Percentiles rank a stretch among this genome's conserved stretches.
Evolutionary conservation across 2,329 filamentous ascomycete species (phyloP).

Genomic region (Acephala macrosclerotiorum): DNA sequence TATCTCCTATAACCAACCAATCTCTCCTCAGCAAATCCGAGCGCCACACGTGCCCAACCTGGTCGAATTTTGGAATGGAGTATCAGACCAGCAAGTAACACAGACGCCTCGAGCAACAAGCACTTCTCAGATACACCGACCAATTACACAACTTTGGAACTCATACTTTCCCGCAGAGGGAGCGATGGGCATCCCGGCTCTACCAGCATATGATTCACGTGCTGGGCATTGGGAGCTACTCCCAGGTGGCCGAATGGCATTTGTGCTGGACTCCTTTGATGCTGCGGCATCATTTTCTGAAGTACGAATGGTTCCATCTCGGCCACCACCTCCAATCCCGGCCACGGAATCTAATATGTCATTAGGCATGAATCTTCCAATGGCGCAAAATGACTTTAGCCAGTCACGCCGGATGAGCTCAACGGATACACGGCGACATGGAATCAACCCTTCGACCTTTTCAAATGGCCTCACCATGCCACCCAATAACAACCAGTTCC

Average conservation of each 20-base stretch:
- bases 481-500: background rate
- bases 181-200: too few species aligned
- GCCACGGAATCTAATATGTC: background rate
- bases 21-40: background rate
- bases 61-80: background rate
- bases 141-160: background rate
- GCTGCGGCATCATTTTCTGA: background rate
- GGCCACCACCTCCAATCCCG: background rate
- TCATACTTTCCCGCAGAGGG: background rate
- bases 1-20: background rate
- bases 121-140: background rate
- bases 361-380: background rate
- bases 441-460: background rate
- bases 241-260: background rate
- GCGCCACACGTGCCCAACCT: background rate
- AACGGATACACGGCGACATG: slow-evolving; percentile 3
- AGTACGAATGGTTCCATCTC: background rate
- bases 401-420: background rate
- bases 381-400: background rate
- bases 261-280: background rate
- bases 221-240: background rate
- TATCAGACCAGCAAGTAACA: background rate
- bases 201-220: background rate
- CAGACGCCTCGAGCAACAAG: background rate
- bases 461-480: background rate